Evolutionary conservation across 441 rosid genomes (phyloP), one percentile per base, ranked within the genome.

Genomic region (Rhodomyrtus psidioides): DNA sequence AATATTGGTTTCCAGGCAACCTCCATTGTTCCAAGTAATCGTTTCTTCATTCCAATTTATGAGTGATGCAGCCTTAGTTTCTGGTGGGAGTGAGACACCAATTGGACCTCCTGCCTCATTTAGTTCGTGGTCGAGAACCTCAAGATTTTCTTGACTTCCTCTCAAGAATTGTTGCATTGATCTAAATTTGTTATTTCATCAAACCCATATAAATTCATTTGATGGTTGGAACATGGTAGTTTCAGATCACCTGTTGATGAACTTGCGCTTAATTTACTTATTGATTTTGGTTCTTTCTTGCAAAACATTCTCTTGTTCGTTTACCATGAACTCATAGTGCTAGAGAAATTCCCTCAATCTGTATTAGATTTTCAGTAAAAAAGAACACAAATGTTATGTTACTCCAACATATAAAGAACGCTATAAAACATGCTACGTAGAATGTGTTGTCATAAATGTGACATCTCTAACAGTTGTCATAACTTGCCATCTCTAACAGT

Each of bases 1-100:
- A 97, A 97, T 90, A 92, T 97, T 81, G 99, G 99, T 87, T 97
- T 95, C 88, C 98, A 95, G 86, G 95, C 90, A 53, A 97, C 95
- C 42, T 94, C 98, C 85, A 85, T 97, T 92, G 96, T 97, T 89
- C 99, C 97, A 76, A 95, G 98, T 97, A 89, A 91, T 95, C 60
- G 84, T 82, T 83, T 81, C 70, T 57, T 83, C 55, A 59, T 81
- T 53, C 85, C 44, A 44, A 46, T 57, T 39, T 42, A 74, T 74
- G 53, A 74, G n/a, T 74, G 17, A 42, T 23, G 81, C 81, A 42
- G 81, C 81, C 49, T 23, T 74, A 74, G 1, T 74, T 74, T 74
- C 51, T 42, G 81, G 81, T 74, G 6, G 81, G 81, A 42, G 81
- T 42, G 51, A 74, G 53, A 74, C 42, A n/a, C 81, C 17, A 74